Base-by-base conservation (phyloP, 495 filamentous ascomycete genomes). In the Xeromyces bisporus region DNA sequence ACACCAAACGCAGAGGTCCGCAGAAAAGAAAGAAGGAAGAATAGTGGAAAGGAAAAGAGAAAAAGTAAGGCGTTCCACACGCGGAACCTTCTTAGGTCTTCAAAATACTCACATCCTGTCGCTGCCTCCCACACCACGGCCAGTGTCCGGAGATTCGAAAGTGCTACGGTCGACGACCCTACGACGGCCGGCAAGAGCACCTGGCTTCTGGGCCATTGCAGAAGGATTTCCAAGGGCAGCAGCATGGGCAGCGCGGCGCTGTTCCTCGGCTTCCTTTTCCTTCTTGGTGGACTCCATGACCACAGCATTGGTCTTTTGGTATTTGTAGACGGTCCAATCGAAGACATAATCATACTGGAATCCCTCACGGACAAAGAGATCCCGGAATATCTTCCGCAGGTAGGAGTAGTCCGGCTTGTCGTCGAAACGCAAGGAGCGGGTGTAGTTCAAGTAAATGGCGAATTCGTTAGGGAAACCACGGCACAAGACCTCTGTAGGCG, bases 301-400 rank as follows among this genome's bases (percentile, higher is more conserved):
- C 48, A 84, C 81, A 50, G 84, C 79, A 21, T 84, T 83, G 45
- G 96, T 96, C 77, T 96, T 96, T 69, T 96, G 91, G 66, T 99
- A 99, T 71, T 96, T 99, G 71, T 99, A 96, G 49, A 99, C 91
- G 36, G 91, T 99, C 91, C 91, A 99, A 60, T 99, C 91, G 52
- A 99, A 99, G 45, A 99, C 91, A 44, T 99, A 96, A 57, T 99
- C 91, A 51, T 99, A 99, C 60, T 99, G 91, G 75, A 99, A 99
- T 15, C 86, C 89, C 53, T 96, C 91, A 39, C 91, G 86, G 39
- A 99, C 91, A 44, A 99, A 99, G 29, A 99, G 77, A 56, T 99
- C 91, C 33, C 91, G 84, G 80, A 99, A 96, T 61, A 99, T 96
- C 78, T 99, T 99, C 56, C 91, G 83, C 14, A 99, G 83, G 60